Conservation (phyloP, 768 basidiomycete genomes). For the Macrolepiota fuliginosa region DNA sequence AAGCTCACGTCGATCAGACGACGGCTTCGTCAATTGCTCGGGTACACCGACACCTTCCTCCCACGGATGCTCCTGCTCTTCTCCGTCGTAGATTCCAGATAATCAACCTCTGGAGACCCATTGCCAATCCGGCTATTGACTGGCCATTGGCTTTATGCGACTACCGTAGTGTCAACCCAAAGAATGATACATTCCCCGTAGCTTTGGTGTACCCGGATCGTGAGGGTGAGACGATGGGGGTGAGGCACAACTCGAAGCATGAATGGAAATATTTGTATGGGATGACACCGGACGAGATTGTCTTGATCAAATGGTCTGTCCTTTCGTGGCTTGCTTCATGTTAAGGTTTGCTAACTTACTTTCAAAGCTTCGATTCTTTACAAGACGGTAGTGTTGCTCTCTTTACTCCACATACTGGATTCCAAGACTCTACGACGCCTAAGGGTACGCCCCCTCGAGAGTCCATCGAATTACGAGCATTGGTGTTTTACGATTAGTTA, state of each 20-base stretch:
- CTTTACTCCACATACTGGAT: conserved; percentile 65
- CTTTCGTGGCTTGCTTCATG: conserved; percentile 3
- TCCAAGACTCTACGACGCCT: conserved; percentile 53
- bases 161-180: conserved; percentile 39
- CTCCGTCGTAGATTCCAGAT: conserved; percentile 52
- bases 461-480: conserved; percentile 59
- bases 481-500: conserved; percentile 57
- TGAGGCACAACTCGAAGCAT: conserved; percentile 43
- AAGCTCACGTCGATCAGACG: conserved; percentile 55
- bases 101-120: conserved; percentile 62
- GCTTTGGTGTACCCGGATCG: conserved; percentile 46
- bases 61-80: conserved; percentile 39
- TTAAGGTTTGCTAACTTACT: neutral
- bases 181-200: conserved; percentile 41
- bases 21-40: conserved; percentile 38
- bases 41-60: conserved; percentile 49
- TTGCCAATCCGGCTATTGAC: conserved; percentile 43
- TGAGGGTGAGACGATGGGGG: conserved; percentile 50
- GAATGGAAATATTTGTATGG: conserved; percentile 51
- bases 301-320: conserved; percentile 53
- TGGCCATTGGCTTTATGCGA: conserved; percentile 54
- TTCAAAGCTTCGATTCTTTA: conserved; percentile 26
- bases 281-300: conserved; percentile 46
- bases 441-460: conserved; percentile 46
- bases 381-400: conserved; percentile 47